A percentile compares a stretch with the other conserved stretches of the same genome.
Conservation (phyloP, 768 basidiomycete genomes). For the Leucocoprinus birnbaumii region DNA sequence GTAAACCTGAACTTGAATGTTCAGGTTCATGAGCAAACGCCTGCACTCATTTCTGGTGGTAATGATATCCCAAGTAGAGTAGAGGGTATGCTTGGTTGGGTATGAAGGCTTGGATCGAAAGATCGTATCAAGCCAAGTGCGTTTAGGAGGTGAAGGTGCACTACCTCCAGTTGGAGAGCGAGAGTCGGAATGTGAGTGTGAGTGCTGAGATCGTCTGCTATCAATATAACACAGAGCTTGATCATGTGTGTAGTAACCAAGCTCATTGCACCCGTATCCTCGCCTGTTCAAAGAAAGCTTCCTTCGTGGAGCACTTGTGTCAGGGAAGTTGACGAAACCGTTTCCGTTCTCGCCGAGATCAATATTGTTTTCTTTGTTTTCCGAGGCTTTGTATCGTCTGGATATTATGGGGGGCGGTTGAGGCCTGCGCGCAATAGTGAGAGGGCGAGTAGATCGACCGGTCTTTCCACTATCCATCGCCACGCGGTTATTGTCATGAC, state of each 20-base stretch:
- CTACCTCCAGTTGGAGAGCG: not conserved
- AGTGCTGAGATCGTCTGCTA: not conserved
- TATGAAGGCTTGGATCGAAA: constrained; percentile 78
- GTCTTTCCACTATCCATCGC: no score
- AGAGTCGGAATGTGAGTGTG: not conserved
- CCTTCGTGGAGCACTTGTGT: constrained; percentile 1
- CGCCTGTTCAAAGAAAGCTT: not conserved
- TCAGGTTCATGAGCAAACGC: constrained; percentile 66
- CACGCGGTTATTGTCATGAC: not conserved
- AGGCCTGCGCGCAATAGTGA: constrained; percentile 39
- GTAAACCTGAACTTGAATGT: constrained; percentile 48
- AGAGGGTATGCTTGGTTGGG: constrained; percentile 29
- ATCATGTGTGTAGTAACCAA: constrained; percentile 1
- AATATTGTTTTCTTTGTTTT: constrained; percentile 63
- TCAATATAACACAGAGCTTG: not conserved
- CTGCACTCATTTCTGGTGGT: constrained; percentile 75
- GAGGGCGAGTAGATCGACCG: constrained; percentile 27
- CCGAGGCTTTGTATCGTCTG: constrained; percentile 16
- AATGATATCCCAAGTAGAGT: constrained; percentile 56
- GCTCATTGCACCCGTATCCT: not conserved
- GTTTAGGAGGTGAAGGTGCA: constrained; percentile 37
- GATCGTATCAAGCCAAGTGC: constrained; percentile 83
- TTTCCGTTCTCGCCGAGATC: constrained; percentile 2
- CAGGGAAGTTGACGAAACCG: constrained; percentile 2
- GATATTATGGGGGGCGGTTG: constrained; percentile 18